These are phyloP conservation scores for Citrus reticulata DNA, from an alignment of 345 rosid species.

Conservation along the genomic window DNA sequence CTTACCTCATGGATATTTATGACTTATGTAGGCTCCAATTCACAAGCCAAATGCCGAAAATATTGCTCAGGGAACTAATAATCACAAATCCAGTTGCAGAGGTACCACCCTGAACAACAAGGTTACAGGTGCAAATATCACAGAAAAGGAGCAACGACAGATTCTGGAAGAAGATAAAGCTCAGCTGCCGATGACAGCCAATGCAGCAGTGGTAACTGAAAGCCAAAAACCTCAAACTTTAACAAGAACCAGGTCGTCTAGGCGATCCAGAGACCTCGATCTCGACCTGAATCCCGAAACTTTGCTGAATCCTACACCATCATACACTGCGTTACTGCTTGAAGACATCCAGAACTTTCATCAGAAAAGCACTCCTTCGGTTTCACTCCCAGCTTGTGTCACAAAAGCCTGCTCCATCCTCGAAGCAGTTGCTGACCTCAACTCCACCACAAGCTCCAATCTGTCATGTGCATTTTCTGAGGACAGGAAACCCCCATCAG, in stretches of 20 bases:
- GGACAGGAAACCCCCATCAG: conserved; percentile 18
- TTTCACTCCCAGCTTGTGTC: conserved; percentile 61
- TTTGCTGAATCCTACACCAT: conserved; percentile 38
- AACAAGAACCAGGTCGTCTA: conserved; percentile 69
- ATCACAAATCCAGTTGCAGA: conserved; percentile 22
- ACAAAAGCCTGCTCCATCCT: conserved; percentile 72
- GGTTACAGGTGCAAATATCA: background rate
- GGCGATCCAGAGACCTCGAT: conserved; percentile 71
- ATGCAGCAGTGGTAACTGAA: conserved; percentile 19
- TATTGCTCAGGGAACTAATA: conserved; percentile 27
- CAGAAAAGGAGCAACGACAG: conserved; percentile 30
- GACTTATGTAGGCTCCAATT: conserved; percentile 4
- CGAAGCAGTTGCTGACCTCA: conserved; percentile 86
- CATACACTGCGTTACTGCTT: conserved; percentile 67
- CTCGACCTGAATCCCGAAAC: conserved; percentile 63
- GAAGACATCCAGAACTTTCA: conserved; percentile 95
- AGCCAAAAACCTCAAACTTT: conserved; percentile 42
- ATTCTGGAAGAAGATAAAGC: conserved; percentile 33
- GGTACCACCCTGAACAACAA: conserved; percentile 14
- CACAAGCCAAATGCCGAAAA: conserved; percentile 35
- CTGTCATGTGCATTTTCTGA: conserved; percentile 32
- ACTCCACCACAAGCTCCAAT: conserved; percentile 56
- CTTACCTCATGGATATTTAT: background rate
- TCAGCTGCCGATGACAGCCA: conserved; percentile 17
- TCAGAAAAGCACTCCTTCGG: conserved; percentile 42